These are phyloP conservation scores for Rhizopogon roseolus DNA, from an alignment of 768 basidiomycete genomes.

Conservation along the genomic window DNA sequence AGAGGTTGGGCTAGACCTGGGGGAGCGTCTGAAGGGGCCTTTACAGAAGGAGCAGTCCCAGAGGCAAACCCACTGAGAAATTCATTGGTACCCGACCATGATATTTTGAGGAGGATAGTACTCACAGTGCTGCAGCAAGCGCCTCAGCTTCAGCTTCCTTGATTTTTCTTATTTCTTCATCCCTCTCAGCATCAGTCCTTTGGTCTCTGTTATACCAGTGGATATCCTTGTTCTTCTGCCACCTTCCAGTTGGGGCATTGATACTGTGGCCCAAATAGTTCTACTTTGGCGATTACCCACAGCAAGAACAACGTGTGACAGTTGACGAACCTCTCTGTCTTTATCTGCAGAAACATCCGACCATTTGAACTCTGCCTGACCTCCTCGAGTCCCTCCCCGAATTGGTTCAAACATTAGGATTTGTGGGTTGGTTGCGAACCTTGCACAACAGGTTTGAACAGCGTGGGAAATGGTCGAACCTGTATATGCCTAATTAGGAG, in stretches of 20 bases:
- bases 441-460: too few relatives aligned
- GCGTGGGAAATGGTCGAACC: background rate
- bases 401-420: slow-evolving; percentile 74
- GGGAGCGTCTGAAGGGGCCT: slow-evolving; percentile 13
- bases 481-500: too few relatives aligned
- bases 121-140: slow-evolving; percentile 72
- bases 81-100: background rate
- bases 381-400: slow-evolving; percentile 87
- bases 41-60: slow-evolving; percentile 22
- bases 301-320: background rate
- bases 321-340: slow-evolving; percentile 70
- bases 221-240: slow-evolving; percentile 97
- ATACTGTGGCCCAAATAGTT: slow-evolving; percentile 94
- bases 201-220: slow-evolving; percentile 89
- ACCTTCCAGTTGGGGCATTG: slow-evolving; percentile 91
- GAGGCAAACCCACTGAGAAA: slow-evolving; percentile 66
- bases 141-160: slow-evolving; percentile 92
- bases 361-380: slow-evolving; percentile 91
- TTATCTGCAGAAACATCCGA: slow-evolving; percentile 87
- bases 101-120: slow-evolving; percentile 14
- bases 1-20: slow-evolving; percentile 12
- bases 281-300: slow-evolving; percentile 32
- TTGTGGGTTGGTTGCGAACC: background rate
- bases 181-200: slow-evolving; percentile 40
- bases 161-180: slow-evolving; percentile 73